Evolutionary conservation across 495 filamentous ascomycete species (phyloP), one percentile per base, ranked within the genome.

Genomic region (Aspergillus mulundensis): DNA sequence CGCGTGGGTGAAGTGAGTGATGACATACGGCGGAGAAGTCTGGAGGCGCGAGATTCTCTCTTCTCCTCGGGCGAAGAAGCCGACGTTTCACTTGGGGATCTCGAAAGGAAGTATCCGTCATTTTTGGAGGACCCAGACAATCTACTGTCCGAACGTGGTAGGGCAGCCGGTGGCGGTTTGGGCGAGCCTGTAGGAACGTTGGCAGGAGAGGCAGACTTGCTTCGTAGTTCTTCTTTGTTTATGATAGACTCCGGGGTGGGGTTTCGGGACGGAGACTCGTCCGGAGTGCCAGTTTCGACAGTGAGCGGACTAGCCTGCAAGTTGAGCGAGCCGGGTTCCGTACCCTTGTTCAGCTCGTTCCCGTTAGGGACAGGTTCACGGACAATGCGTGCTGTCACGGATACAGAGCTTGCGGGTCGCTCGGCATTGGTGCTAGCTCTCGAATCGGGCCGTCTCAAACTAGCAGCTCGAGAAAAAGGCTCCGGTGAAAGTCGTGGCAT

Each of bases 1-100:
- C 86, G 83, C 20, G 81, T 80, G 50, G 70, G 76, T 0, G 81
- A 76, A 28, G 78, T 82, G 15, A 91, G 78, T 50, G 81, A 86
- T 30, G 87, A 91, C 74, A 96, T 85, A 16, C 90, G 85, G 41
- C 88, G 85, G 66, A 96, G 85, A 39, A 95, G 79, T 21, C 90
- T 85, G 54, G 84, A 87, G 30, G 87, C 76, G 44, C 84, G 75
- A 66, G 86, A 81, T 63, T 81, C 75, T 59, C 82, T 87, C 76
- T 87, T 89, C 11, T 85, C 84, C 24, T 83, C 79, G n/a, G 69
- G 59, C 23, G 66, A 70, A n/a, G 66, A 64, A 16, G 39, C 50
- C 5, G 69, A 69, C 5, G 64, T 58, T 36, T 77, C 72, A 47
- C 71, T 75, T 1, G 74, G 63, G 7, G 81, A 74, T n/a, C 66